A percentile compares a stretch with the other conserved stretches of the same genome.
Conservation (phyloP, 768 basidiomycete genomes). For the Kwoniella sp. region DNA sequence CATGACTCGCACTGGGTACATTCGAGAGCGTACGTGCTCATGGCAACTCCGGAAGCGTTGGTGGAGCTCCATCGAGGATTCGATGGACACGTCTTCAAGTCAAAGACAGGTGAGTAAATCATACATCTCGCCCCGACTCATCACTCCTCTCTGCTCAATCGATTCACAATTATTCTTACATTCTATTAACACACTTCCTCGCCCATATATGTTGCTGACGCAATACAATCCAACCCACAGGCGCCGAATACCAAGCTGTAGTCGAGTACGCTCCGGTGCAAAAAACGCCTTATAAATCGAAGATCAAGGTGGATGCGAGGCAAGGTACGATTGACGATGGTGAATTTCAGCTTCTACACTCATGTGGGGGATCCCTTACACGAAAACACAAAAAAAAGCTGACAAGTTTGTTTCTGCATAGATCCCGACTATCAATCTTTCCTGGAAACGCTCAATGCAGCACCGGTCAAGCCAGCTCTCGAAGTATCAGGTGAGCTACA, state of each 20-base stretch:
- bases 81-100: slow-evolving; percentile 87
- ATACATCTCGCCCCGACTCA: too few relatives aligned
- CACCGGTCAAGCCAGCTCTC: slow-evolving; percentile 62
- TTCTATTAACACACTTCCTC: too few relatives aligned
- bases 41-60: slow-evolving; percentile 73
- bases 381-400: too few relatives aligned
- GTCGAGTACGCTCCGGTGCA: slow-evolving; percentile 95
- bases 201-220: too few relatives aligned
- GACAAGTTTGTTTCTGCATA: slow-evolving; percentile 19
- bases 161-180: too few relatives aligned
- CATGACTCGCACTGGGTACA: slow-evolving; percentile 79
- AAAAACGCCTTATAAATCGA: slow-evolving; percentile 66
- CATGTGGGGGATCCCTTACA: too few relatives aligned
- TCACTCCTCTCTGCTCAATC: too few relatives aligned
- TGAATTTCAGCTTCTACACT: slow-evolving; percentile 46
- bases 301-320: slow-evolving; percentile 70
- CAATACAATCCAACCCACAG: too few relatives aligned
- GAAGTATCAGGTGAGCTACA: slow-evolving; percentile 53
- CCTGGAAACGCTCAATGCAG: slow-evolving; percentile 69
- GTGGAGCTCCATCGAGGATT: slow-evolving; percentile 77
- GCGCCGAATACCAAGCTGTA: slow-evolving; percentile 80
- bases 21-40: slow-evolving; percentile 89
- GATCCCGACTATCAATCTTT: slow-evolving; percentile 61
- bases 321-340: slow-evolving; percentile 90
- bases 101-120: slow-evolving; percentile 75